Conservation (phyloP, 768 basidiomycete species). For the Lactifluus subvellereus region DNA sequence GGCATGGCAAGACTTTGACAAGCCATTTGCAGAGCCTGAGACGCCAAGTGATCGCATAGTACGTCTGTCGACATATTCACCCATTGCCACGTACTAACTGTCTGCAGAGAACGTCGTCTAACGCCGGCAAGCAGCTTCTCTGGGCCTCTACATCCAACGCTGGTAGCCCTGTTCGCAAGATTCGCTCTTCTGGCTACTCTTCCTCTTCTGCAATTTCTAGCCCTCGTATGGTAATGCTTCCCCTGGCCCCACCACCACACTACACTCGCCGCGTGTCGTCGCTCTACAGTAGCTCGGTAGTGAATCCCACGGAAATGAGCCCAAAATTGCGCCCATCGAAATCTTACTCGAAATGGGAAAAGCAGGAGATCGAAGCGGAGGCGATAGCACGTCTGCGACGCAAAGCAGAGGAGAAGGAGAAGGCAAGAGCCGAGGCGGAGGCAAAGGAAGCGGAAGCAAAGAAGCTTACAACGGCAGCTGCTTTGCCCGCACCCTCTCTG, state of each 20-base stretch:
- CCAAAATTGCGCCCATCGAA: slow-evolving; percentile 44
- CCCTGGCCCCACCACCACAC: slow-evolving; percentile 31
- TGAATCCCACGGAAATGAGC: slow-evolving; percentile 42
- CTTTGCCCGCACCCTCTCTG: neutral
- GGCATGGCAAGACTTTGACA: slow-evolving; percentile 60
- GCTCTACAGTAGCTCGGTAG: slow-evolving; percentile 27
- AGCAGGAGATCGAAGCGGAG: slow-evolving; percentile 76
- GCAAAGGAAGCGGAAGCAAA: slow-evolving; percentile 32
- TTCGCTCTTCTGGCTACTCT: slow-evolving; percentile 43
- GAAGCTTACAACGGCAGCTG: slow-evolving; percentile 7
- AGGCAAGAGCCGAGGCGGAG: slow-evolving; percentile 20
- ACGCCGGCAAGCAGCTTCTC: slow-evolving; percentile 57
- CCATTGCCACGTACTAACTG: slow-evolving; percentile 1
- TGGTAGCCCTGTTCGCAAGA: slow-evolving; percentile 29
- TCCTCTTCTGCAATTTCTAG: slow-evolving; percentile 35
- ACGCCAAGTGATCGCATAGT: slow-evolving; percentile 34
- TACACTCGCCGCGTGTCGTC: slow-evolving; percentile 21
- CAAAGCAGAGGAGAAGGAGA: slow-evolving; percentile 37
- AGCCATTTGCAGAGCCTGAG: slow-evolving; percentile 39
- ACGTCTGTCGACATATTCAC: neutral
- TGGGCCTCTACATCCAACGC: slow-evolving; percentile 52
- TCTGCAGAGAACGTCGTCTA: slow-evolving; percentile 1
- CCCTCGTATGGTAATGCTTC: slow-evolving; percentile 33
- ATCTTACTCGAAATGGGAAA: slow-evolving; percentile 77
- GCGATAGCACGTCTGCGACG: slow-evolving; percentile 68